Evolutionary conservation across 257 asterid species (phyloP), one percentile per base, ranked within the genome.

Genomic region (Verbascum thapsus): DNA sequence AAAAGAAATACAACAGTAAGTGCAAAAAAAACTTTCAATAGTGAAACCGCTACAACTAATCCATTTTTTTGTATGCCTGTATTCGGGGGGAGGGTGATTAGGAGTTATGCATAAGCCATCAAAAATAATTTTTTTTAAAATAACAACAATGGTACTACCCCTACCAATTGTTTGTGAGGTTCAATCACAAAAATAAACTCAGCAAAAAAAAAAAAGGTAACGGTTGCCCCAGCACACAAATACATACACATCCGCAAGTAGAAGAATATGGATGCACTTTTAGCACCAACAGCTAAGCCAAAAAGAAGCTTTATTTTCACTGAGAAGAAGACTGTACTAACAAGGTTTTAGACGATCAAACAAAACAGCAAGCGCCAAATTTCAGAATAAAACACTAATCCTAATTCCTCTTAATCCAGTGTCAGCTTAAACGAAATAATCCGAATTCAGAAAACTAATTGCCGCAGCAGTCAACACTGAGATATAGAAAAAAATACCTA

Each of bases 371-470:
- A 9, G 5, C 3, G 10, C 1, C 1, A 40, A 50, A 23, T 34
- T 50, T 10, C 20, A 35, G 18, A 53, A 1, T 22, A 65, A 44
- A 60, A 15, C 11, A 7, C 48, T 53, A 63, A 11, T 12, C 70
- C 70, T 19, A 66, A 39, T n/a, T n/a, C 23, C 5, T n/a, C 66
- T 4, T 53, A 19, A 8, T 37, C 60, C n/a, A 6, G 11, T 53
- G 20, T 18, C 10, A 23, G 15, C 15, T 19, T 4, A 37, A 0
- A 10, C n/a, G 15, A 13, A 56, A 37, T 19, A 3, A 56, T 26
- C 18, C 2, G 10, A 16, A 67, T 0, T 3, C 10, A 19, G 41
- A n/a, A 52, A 13, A 55, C 37, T 54, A 58, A 22, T 10, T 38
- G 15, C 6, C 13, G 40, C 51, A 12, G 52, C 37, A 42, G 10